These are phyloP conservation scores for Stephania japonica DNA, from an alignment of 164 flowering plant species.

Conservation along the genomic window DNA sequence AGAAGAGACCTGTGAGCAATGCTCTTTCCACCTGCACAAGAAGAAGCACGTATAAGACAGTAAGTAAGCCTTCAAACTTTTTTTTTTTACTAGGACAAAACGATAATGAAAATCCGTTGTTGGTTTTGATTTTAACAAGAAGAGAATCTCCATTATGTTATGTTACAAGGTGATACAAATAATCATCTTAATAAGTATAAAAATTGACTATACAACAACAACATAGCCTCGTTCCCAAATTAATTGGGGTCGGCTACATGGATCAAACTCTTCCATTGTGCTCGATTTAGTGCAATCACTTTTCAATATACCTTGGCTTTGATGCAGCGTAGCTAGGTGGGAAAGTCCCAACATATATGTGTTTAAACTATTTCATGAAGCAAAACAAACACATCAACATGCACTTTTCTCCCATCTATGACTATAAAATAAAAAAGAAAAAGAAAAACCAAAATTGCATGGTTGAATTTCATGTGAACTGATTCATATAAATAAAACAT, in stretches of 20 bases:
- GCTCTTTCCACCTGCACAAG: conserved; percentile 75
- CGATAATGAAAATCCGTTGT: no score
- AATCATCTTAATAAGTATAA: neutral
- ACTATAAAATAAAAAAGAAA: neutral
- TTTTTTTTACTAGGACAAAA: no score
- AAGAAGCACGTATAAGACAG: conserved; percentile 6
- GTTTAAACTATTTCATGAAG: no score
- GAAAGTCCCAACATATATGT: no score
- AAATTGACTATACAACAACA: neutral
- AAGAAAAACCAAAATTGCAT: neutral
- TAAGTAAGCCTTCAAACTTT: neutral
- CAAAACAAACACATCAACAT: neutral
- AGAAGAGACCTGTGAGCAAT: conserved; percentile 79
- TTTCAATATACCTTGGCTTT: no score
- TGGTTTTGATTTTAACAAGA: no score
- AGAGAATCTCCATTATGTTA: neutral
- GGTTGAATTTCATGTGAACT: neutral
- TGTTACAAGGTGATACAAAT: neutral
- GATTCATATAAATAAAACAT: neutral
- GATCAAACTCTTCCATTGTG: no score
- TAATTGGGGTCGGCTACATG: no score
- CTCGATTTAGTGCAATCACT: no score
- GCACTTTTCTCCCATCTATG: no score
- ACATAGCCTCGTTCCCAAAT: no score
- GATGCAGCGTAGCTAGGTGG: no score